Evolutionary conservation across 164 flowering plant genomes (phyloP), one percentile per base, ranked within the genome.

Genomic region (Nelumbo lutea): DNA sequence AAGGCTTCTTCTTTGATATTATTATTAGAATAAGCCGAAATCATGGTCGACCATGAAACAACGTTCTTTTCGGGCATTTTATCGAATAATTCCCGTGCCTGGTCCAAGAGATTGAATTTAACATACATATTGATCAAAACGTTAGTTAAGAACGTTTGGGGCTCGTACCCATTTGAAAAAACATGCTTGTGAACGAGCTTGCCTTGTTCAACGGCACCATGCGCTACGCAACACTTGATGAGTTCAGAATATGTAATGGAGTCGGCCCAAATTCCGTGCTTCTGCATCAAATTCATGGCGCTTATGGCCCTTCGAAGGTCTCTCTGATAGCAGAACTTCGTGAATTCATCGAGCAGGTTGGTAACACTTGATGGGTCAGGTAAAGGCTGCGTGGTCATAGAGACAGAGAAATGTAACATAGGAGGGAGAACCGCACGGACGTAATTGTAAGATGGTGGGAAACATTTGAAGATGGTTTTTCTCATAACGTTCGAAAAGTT

Each of bases 11-110:
- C 65, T 38, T 67, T 58, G 14, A 76, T 52, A 66, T 74, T 77
- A 3, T 73, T 69, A 45, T 72, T 82, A 38, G 84, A 66, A 46
- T 78, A 90, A 50, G 87, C 90, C 0, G 92, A 80, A n/a, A 90
- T 91, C 86, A 93, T 76, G 0, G 97, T 90, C 4, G 98, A 88
- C 98, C 97, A 93, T 14, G 94, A 82, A 53, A 93, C 88, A 51
- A 90, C 97, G 65, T 90, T 88, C 78, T 86, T 74, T 1, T 84
- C 85, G 38, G 75, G 84, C 94, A 93, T 89, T 83, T 83, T 47
- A 70, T 88, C 92, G 70, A 93, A 89, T 90, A 91, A 60, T 0
- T 61, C 45, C 64, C 73, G 72, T 13, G 98, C 96, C 5, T 89
- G 85, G 0, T 79, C 79, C 61, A 93, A 65, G 2, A 86, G 64